Evolutionary conservation across 2,329 filamentous ascomycete species (phyloP).

Genomic region (Colletotrichum spinosum): DNA sequence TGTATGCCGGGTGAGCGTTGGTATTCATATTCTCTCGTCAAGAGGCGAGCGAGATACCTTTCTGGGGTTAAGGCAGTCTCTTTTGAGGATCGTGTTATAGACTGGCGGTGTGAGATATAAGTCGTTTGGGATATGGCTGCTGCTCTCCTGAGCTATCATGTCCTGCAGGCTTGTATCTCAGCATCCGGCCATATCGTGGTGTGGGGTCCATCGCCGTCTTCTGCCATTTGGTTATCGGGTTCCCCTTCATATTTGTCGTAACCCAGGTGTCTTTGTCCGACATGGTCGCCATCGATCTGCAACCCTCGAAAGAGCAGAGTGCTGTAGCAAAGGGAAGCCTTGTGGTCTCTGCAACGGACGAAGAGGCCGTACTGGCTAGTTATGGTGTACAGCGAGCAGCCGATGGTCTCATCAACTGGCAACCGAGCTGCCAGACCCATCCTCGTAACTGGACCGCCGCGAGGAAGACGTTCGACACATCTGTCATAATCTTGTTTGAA

Average conservation of each 20-base stretch:
- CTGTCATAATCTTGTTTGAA: constrained; percentile 40
- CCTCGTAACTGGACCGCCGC: constrained; percentile 39
- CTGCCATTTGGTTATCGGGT: background rate
- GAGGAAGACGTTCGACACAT: constrained; percentile 38
- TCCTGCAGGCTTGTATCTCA: no score
- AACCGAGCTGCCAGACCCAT: constrained; percentile 22
- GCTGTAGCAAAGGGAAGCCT: background rate
- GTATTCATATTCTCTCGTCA: background rate
- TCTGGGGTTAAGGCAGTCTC: background rate
- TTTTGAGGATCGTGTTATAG: background rate
- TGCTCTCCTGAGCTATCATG: background rate
- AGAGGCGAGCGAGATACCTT: constrained; percentile 3
- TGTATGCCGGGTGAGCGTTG: background rate
- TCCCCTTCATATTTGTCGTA: background rate
- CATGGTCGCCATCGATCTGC: constrained; percentile 5
- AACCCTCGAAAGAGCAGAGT: background rate
- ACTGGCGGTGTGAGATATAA: constrained; percentile 22
- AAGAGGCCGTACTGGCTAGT: constrained; percentile 5
- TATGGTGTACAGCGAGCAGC: constrained; percentile 25
- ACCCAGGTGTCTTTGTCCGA: background rate
- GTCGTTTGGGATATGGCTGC: background rate
- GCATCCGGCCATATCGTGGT: no score
- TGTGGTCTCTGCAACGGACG: constrained; percentile 16
- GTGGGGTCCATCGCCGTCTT: background rate
- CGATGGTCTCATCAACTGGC: constrained; percentile 31